Base-by-base conservation (phyloP, 768 basidiomycete genomes). In the Phanerodontia chrysosporium region DNA sequence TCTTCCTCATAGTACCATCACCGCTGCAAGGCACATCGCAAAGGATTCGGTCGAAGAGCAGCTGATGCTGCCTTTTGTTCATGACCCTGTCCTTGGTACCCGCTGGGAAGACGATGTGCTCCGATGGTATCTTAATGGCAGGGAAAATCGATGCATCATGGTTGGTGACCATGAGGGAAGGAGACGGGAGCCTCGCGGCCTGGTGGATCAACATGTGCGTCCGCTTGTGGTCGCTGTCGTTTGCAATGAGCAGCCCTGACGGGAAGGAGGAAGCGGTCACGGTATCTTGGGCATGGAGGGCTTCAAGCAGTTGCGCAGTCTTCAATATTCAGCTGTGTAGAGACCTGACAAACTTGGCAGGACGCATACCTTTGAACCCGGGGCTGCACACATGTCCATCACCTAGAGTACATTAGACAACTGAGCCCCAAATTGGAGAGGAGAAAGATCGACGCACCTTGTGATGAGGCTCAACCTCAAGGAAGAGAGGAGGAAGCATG, bases 1-100 rank as follows among this genome's bases (percentile, higher is more conserved):
- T 99, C 79, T 99, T 99, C 62, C 97, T 76, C 58, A 98, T 72
- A 0, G 97, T 99, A 0, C 96, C 97, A 70, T 99, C 97, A 3
- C 97, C 97, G 66, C 92, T 95, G 69, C 97, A 99, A 9, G 97
- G 97, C 9, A 99, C 97, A 70, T 98, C 97, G 51, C 94, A 95
- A 32, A 99, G 74, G 59, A 99, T 96, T 30, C 96, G 80, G 71
- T 98, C 96, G 66, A 97, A 99, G 58, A 87, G 72, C 52, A 99
- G 76, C 29, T 82, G 79, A 48, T 76, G 75, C 22, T 78, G 68
- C 25, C 71, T 74, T 30, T 74, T 74, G 53, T 74, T 72, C 14
- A 64, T 64, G 61, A 62, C 72, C 60, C 51, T 72, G 61, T 59
- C 67, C 49, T 60, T 75, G 58, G 39, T 80, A 52, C 64, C 66